phyloP scores from a whole-genome alignment of 306 rosid species.

The Cyclanthera cordifolia region DNA sequence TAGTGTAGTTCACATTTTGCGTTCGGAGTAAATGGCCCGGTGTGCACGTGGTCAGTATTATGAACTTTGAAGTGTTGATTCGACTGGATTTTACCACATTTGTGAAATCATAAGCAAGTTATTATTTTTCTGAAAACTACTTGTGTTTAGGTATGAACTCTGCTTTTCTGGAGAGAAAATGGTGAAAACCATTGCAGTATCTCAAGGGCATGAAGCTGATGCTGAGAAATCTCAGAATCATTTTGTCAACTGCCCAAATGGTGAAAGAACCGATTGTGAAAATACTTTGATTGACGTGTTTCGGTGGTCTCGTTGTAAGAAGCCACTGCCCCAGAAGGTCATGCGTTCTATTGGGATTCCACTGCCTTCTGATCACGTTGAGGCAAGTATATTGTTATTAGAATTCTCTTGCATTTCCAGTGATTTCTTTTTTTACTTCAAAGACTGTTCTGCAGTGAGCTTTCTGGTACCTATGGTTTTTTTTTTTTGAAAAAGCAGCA shows the following conservation, averaged over 20 bases:
- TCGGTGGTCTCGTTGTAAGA: constrained; percentile 91
- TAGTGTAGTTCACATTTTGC: background rate
- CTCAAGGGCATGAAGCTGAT: constrained; percentile 47
- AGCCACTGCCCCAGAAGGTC: constrained; percentile 69
- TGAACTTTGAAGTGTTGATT: background rate
- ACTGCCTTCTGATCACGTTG: constrained; percentile 65
- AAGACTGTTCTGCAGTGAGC: background rate
- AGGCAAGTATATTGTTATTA: constrained; percentile 30
- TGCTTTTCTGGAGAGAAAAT: constrained; percentile 74
- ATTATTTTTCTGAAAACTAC: constrained; percentile 11
- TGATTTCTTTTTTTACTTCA: background rate
- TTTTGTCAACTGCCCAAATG: constrained; percentile 41
- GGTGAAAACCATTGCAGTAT: constrained; percentile 36
- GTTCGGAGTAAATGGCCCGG: background rate
- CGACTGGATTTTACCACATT: background rate
- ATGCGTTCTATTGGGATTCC: constrained; percentile 79
- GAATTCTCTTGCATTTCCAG: background rate
- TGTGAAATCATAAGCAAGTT: background rate
- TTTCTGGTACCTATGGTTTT: background rate
- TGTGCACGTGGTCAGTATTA: background rate
- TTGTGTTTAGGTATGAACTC: constrained; percentile 66
- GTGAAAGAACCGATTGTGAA: constrained; percentile 55
- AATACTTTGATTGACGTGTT: constrained; percentile 51
- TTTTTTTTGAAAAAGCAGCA: too few species aligned
- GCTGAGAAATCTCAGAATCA: constrained; percentile 62